Evolutionary conservation across 192 early-diverging fungal species (phyloP).

Genomic region (Thamnidium elegans): DNA sequence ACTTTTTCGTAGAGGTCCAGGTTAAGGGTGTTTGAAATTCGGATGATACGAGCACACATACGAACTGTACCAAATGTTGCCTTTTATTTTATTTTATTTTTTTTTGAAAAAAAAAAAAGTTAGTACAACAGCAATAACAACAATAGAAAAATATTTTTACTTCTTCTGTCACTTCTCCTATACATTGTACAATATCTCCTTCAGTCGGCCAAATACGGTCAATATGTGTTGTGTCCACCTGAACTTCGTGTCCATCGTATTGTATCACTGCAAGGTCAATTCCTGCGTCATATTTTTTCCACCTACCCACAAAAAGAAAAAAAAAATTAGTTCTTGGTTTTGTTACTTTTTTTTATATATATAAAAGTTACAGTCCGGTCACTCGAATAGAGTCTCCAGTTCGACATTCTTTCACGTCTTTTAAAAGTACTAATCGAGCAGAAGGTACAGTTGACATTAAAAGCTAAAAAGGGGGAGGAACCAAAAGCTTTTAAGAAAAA

Average conservation of each 20-base stretch:
- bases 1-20: conserved; percentile 10
- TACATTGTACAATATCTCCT: conserved; percentile 9
- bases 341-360: too few relatives aligned
- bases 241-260: neutral
- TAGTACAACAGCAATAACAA: too few relatives aligned
- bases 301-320: neutral
- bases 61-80: neutral
- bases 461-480: neutral
- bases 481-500: neutral
- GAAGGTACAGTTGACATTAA: neutral
- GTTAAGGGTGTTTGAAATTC: neutral
- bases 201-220: neutral
- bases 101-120: too few relatives aligned
- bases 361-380: neutral
- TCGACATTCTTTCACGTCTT: neutral
- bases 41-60: neutral
- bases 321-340: too few relatives aligned
- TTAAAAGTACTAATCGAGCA: neutral
- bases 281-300: neutral
- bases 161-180: conserved; percentile 9
- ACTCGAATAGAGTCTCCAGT: conserved; percentile 3
- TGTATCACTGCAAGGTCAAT: neutral
- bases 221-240: neutral
- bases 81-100: too few relatives aligned
- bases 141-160: too few relatives aligned